Conservation (phyloP, 2,329 filamentous ascomycete species). For the Phyllosticta paracitricarpa region DNA sequence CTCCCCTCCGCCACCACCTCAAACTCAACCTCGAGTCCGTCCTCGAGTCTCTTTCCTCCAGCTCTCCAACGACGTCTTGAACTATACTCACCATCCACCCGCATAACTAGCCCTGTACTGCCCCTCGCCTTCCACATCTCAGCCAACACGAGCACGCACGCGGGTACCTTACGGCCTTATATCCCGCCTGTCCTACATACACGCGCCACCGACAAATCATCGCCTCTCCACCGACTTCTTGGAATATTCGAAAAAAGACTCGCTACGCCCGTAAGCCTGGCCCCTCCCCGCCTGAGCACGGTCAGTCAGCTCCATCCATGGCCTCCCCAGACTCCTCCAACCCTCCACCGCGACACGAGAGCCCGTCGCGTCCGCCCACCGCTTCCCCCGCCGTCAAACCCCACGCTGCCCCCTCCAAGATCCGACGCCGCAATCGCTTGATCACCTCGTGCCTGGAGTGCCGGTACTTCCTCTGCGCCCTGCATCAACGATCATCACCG, state of each 20-base stretch:
- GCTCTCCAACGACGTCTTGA: no score
- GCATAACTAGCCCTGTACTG: not conserved
- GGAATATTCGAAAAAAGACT: not conserved
- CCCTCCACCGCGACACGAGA: slow-evolving; percentile 1
- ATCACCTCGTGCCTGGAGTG: slow-evolving; percentile 31
- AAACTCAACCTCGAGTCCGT: not conserved
- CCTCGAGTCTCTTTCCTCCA: no score
- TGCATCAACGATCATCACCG: slow-evolving; percentile 30
- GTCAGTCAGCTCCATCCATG: not conserved
- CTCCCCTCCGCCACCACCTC: not conserved
- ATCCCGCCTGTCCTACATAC: not conserved
- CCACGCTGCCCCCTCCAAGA: slow-evolving; percentile 14
- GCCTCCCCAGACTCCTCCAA: slow-evolving; percentile 6
- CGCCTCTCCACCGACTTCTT: not conserved
- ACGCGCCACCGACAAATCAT: not conserved
- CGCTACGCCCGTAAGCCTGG: slow-evolving; percentile 9
- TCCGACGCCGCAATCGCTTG: slow-evolving; percentile 28
- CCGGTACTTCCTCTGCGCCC: slow-evolving; percentile 3
- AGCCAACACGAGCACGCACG: not conserved
- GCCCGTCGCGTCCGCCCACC: not conserved
- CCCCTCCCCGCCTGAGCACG: not conserved
- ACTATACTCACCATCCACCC: not conserved
- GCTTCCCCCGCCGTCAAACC: not conserved
- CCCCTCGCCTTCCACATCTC: not conserved
- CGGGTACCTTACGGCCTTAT: not conserved